Conservation (phyloP, 192 early-diverging fungal species). For the Coemansia erecta region DNA sequence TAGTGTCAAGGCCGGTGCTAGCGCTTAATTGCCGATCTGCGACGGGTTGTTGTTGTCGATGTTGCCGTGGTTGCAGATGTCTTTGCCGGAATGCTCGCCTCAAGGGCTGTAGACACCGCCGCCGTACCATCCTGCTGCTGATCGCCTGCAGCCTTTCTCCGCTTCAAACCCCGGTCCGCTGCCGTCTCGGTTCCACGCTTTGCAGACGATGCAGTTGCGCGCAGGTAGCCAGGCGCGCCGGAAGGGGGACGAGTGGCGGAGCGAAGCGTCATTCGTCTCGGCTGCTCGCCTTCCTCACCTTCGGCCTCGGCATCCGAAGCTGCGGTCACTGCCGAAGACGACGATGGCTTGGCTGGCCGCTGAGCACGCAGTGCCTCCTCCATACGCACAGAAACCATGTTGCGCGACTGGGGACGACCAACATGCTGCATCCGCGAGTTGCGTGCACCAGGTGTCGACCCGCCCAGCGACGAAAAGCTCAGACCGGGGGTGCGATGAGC, state of each 20-base stretch:
- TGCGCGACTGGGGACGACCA: conserved; percentile 29
- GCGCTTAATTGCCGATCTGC: conserved; percentile 6
- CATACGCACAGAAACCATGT: conserved; percentile 36
- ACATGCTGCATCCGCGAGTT: conserved; percentile 18
- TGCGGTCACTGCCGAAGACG: not conserved
- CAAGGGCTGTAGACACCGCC: conserved; percentile 1
- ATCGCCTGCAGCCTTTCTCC: conserved; percentile 29
- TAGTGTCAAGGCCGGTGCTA: not conserved
- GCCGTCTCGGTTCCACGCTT: conserved; percentile 27
- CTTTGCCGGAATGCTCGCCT: conserved; percentile 15
- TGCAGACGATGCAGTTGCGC: conserved; percentile 43
- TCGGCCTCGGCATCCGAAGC: not conserved
- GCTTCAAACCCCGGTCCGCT: conserved; percentile 27
- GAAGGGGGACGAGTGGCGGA: conserved; percentile 16
- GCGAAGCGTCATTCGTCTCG: conserved; percentile 41
- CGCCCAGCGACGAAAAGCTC: conserved; percentile 40
- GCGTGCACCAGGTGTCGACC: conserved; percentile 3
- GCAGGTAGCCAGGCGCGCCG: conserved; percentile 34
- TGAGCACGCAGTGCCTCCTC: conserved; percentile 44
- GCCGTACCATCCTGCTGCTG: not conserved
- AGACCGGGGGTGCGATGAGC: conserved; percentile 31
- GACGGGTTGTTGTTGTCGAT: not conserved
- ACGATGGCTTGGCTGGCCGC: conserved; percentile 12
- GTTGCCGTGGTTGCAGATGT: conserved; percentile 9
- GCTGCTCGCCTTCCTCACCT: conserved; percentile 2